A percentile compares a stretch with the other conserved stretches of the same genome.
Conservation (phyloP, 2,329 filamentous ascomycete genomes). For the Fusarium agapanthi region DNA sequence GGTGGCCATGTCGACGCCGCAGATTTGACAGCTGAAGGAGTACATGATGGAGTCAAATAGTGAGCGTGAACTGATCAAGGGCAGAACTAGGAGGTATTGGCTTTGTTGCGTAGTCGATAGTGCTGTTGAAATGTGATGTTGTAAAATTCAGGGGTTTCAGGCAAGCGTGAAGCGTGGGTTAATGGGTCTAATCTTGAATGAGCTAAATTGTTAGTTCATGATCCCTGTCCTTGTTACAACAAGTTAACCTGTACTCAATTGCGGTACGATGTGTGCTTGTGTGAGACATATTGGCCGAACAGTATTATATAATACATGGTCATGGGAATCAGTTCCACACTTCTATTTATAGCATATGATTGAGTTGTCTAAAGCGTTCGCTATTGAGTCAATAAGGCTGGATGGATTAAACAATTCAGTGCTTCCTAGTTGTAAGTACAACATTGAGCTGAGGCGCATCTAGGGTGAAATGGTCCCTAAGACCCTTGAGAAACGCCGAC, state of each 20-base stretch:
- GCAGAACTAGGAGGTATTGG: rapidly evolving
- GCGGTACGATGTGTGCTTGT: too few relatives aligned
- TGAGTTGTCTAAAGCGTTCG: too few relatives aligned
- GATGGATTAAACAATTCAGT: rapidly evolving
- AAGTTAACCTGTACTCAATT: not conserved
- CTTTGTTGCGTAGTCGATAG: rapidly evolving
- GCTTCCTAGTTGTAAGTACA: not conserved
- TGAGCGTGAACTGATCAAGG: too few relatives aligned
- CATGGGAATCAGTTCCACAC: rapidly evolving
- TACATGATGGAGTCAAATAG: not conserved
- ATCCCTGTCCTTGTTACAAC: not conserved
- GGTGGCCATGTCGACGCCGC: not conserved
- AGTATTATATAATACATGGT: not conserved
- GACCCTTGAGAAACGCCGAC: rapidly evolving
- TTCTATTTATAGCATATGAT: not conserved
- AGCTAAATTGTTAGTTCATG: not conserved
- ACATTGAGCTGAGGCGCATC: rapidly evolving
- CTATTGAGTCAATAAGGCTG: too few relatives aligned
- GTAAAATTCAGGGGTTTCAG: not conserved
- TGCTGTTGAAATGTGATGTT: not conserved
- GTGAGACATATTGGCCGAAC: too few relatives aligned
- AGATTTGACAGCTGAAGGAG: not conserved
- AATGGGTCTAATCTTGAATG: not conserved
- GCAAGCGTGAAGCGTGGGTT: not conserved
- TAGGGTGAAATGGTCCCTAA: rapidly evolving